Evolutionary conservation across 345 rosid genomes (phyloP).

Genomic region (Gossypium stocksii): DNA sequence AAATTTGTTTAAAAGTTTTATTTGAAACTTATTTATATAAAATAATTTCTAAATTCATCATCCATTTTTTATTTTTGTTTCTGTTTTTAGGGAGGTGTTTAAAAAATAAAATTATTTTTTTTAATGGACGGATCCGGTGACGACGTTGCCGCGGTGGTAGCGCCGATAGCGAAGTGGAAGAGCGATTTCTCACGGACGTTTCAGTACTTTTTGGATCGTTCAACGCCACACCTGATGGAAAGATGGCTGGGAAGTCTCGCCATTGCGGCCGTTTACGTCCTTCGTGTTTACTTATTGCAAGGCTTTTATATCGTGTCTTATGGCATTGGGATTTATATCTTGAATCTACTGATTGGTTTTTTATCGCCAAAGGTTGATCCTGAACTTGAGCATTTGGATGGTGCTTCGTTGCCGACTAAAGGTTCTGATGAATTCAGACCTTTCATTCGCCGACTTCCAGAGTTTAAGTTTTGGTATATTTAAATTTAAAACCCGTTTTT

Average conservation of each 20-base stretch:
- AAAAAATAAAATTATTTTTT: background rate
- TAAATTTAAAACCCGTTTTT: background rate
- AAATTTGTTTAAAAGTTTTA: background rate
- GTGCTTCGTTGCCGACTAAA: slow-evolving; percentile 43
- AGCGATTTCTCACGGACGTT: slow-evolving; percentile 40
- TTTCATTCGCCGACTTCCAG: slow-evolving; percentile 45
- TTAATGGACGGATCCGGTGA: slow-evolving; percentile 39
- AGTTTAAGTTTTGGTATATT: slow-evolving; percentile 48
- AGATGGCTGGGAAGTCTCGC: slow-evolving; percentile 48
- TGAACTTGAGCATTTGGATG: slow-evolving; percentile 43
- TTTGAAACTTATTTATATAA: background rate
- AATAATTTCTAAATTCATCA: background rate
- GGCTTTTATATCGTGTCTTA: slow-evolving; percentile 44
- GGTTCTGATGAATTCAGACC: slow-evolving; percentile 46
- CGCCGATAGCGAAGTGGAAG: slow-evolving; percentile 46
- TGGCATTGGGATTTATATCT: slow-evolving; percentile 44
- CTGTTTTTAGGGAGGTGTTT: background rate
- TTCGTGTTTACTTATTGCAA: slow-evolving; percentile 35
- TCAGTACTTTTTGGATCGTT: slow-evolving; percentile 51
- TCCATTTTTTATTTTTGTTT: background rate
- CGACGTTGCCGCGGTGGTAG: slow-evolving; percentile 29
- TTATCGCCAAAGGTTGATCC: slow-evolving; percentile 51
- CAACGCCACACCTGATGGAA: slow-evolving; percentile 39
- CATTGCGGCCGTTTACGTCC: slow-evolving; percentile 27
- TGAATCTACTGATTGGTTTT: slow-evolving; percentile 47